Evolutionary conservation across 345 rosid genomes (phyloP), one percentile per base, ranked within the genome.

Genomic region (Punica granatum): DNA sequence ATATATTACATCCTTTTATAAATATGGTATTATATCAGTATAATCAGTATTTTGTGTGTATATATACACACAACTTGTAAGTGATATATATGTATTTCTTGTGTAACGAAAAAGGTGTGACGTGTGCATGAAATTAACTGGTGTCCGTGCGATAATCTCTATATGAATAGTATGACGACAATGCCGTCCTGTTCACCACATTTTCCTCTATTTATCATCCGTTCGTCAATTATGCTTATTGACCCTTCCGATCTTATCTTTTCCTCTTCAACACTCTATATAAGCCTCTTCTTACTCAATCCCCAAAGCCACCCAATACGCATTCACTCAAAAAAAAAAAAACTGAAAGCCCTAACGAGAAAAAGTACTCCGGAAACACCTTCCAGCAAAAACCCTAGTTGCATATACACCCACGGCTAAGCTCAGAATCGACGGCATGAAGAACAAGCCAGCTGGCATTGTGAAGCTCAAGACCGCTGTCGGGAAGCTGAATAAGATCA

Each of bases 401-500:
- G 11, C 49, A n/a, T 3, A 61, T 39, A 15, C 65, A 49, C 9
- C 53, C 58, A 69, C 72, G 78, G 74, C 70, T 37, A 72, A 74
- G 74, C 73, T 53, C 33, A 64, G 64, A 35, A 35, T 41, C 53
- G 36, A 12, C 25, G 16, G 56, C 34, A 53, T 60, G 59, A 71
- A 64, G 56, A 78, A 64, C 71, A 81, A 69, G 54, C 53, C 48
- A 5, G 28, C 30, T 48, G 76, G 77, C 39, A 72, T 79, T 23
- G 75, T 60, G 70, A 81, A 71, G 48, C 69, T 82, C 60, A 79
- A 70, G 65, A 7, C 28, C 11, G 74, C 74, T 5, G 72, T 70
- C 10, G 76, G 67, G 65, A 76, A 35, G 77, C 62, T 83, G 8
- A 81, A 76, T 31, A 37, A 59, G 65, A 76, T 60, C 66, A 74